phyloP scores from a whole-genome alignment of 129 eudicot genomes.

The Logfia minima region DNA sequence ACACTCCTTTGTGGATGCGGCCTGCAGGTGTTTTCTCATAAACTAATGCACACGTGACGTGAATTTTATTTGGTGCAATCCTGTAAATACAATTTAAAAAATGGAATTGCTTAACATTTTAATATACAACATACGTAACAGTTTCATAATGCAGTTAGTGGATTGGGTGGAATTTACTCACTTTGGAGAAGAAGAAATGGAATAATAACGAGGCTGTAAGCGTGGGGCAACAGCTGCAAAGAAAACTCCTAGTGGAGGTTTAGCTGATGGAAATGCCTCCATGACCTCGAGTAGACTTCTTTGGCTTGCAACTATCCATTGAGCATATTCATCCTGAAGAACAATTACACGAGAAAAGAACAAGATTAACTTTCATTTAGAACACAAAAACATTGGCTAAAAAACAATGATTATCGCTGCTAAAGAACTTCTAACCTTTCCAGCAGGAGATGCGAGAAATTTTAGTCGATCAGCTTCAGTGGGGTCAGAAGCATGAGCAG shows the following conservation, averaged over 20 bases:
- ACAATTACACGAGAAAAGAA: background rate
- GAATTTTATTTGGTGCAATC: slow-evolving; percentile 48
- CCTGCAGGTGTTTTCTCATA: slow-evolving; percentile 82
- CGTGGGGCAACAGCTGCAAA: slow-evolving; percentile 95
- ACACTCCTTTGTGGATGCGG: slow-evolving; percentile 62
- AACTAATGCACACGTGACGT: slow-evolving; percentile 55
- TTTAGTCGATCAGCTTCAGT: slow-evolving; percentile 73
- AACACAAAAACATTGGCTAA: background rate
- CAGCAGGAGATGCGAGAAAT: slow-evolving; percentile 82
- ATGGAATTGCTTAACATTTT: slow-evolving; percentile 13
- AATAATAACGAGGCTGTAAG: slow-evolving; percentile 78
- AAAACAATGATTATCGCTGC: background rate
- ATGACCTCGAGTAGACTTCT: slow-evolving; percentile 90
- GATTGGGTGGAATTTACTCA: background rate
- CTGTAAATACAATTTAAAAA: slow-evolving; percentile 25
- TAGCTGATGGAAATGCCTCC: slow-evolving; percentile 82
- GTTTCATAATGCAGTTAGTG: background rate
- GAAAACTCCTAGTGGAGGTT: slow-evolving; percentile 90
- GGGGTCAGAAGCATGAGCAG: slow-evolving; percentile 81
- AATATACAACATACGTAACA: background rate
- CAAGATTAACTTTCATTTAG: background rate
- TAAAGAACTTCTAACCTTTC: slow-evolving; percentile 55
- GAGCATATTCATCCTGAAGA: slow-evolving; percentile 86
- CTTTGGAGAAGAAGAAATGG: slow-evolving; percentile 83
- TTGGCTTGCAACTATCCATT: slow-evolving; percentile 73